phyloP scores from a whole-genome alignment of 805 yeast genomes.

The Yarrowia sp. region DNA sequence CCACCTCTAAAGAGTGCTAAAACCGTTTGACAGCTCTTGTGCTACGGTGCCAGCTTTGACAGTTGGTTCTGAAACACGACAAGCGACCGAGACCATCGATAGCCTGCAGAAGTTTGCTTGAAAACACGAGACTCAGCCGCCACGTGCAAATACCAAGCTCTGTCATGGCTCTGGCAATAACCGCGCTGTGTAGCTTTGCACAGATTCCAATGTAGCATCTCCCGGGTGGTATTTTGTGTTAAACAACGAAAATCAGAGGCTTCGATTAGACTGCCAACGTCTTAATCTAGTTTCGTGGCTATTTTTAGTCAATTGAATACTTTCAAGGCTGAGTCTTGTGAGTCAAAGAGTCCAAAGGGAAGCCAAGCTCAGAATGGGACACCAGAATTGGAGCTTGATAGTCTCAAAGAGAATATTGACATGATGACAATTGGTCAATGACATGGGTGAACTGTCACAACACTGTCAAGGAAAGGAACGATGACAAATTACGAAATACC shows the following conservation, averaged over 20 bases:
- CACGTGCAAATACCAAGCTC: background rate
- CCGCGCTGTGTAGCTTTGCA: background rate
- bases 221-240: background rate
- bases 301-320: background rate
- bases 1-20: background rate
- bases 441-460: no score
- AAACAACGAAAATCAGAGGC: background rate
- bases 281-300: background rate
- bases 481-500: no score
- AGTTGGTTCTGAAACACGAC: conserved; percentile 10
- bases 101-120: conserved; percentile 28
- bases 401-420: background rate
- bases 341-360: no score
- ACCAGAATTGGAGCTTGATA: background rate
- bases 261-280: background rate
- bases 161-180: background rate
- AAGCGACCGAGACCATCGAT: background rate
- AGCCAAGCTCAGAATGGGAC: background rate
- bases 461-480: no score
- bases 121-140: conserved; percentile 6
- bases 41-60: background rate
- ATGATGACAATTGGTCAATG: no score
- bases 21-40: background rate
- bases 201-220: background rate
- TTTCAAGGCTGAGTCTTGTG: background rate